phyloP scores from a whole-genome alignment of 805 yeast genomes.

The Starmera amethionina region DNA sequence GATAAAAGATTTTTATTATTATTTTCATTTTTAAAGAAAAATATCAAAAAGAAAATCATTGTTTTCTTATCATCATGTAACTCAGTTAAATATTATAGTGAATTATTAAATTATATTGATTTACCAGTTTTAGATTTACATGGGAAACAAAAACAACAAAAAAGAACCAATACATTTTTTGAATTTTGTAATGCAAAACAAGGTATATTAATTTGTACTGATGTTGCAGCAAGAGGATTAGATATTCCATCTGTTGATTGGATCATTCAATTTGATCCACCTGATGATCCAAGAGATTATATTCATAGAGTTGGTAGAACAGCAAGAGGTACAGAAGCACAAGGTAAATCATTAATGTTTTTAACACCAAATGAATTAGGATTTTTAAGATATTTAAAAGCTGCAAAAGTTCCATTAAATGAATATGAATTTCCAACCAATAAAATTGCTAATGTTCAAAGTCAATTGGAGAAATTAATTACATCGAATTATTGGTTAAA shows the following conservation, averaged over 20 bases:
- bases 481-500: conserved; percentile 90
- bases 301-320: conserved; percentile 99
- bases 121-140: conserved; percentile 93
- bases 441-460: conserved; percentile 93
- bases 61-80: conserved; percentile 95
- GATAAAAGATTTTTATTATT: conserved; percentile 86
- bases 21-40: conserved; percentile 89
- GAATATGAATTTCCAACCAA: conserved; percentile 93
- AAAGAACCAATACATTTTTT: conserved; percentile 95
- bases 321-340: conserved; percentile 86
- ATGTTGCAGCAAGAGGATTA: conserved; percentile 98
- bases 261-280: conserved; percentile 98
- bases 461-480: conserved; percentile 84
- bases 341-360: conserved; percentile 93
- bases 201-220: conserved; percentile 91
- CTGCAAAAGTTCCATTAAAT: conserved; percentile 94
- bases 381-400: conserved; percentile 86
- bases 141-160: conserved; percentile 98
- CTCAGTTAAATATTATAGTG: conserved; percentile 93
- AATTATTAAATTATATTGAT: conserved; percentile 89
- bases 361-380: conserved; percentile 91
- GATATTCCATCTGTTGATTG: conserved; percentile 99
- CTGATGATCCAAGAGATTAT: conserved; percentile 99
- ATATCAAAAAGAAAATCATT: conserved; percentile 83
- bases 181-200: conserved; percentile 96